phyloP scores from a whole-genome alignment of 441 rosid species.

The Adansonia rubrostipa region DNA sequence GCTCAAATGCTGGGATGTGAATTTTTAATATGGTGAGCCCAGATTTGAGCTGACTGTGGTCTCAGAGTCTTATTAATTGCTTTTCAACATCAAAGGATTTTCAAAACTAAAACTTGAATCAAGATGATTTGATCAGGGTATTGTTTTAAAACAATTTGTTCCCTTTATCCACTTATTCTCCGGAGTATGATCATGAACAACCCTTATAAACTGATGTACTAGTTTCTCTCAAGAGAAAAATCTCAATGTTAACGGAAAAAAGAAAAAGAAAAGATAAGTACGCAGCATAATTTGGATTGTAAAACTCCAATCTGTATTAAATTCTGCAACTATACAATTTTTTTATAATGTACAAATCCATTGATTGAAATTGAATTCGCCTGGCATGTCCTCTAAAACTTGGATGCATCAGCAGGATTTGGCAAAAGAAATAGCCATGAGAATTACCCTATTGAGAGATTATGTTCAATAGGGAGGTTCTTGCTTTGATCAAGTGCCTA shows the following conservation, averaged over 20 bases:
- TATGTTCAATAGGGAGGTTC: slow-evolving; percentile 70
- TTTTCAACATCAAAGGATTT: not conserved
- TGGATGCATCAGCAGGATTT: slow-evolving; percentile 37
- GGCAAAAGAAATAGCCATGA: not conserved
- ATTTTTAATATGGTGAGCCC: not conserved
- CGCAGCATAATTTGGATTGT: not conserved
- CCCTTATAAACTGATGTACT: not conserved
- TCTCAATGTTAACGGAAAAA: not conserved
- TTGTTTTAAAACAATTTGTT: not conserved
- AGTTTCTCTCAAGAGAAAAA: not conserved
- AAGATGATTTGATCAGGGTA: not conserved
- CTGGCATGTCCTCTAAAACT: slow-evolving; percentile 44
- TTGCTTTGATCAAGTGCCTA: slow-evolving; percentile 62
- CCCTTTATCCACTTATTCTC: not conserved
- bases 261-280: not conserved
- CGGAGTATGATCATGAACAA: not conserved
- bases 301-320: slow-evolving; percentile 13
- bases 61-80: not conserved
- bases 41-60: not conserved
- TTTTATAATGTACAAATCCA: not conserved
- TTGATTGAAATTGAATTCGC: slow-evolving; percentile 26
- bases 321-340: not conserved
- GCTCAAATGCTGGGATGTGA: too few species aligned
- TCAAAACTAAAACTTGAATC: not conserved
- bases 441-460: slow-evolving; percentile 47